phyloP scores from a whole-genome alignment of 1,284 basidiomycete genomes.

The Erythrobasidium hasegawianum region DNA sequence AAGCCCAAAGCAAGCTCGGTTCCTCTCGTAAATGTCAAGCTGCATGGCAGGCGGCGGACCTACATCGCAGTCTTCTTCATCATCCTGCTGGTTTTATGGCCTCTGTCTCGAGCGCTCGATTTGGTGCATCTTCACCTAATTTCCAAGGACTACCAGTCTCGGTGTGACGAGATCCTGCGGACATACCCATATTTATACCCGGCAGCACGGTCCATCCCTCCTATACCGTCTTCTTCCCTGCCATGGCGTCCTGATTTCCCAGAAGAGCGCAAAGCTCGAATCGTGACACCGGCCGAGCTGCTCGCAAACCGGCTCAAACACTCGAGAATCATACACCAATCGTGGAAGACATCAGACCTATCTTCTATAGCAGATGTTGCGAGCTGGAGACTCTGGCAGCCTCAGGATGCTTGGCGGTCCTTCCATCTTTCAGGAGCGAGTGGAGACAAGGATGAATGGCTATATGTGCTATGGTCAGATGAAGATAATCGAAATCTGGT shows the following conservation, averaged over 20 bases:
- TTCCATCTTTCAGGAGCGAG: not conserved
- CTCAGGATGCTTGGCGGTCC: not conserved
- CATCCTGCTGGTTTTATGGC: not conserved
- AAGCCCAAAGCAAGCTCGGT: not conserved
- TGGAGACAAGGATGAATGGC: not conserved
- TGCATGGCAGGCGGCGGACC: not conserved
- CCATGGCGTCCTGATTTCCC: not conserved
- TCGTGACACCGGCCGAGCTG: not conserved
- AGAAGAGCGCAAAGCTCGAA: not conserved
- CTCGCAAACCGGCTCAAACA: not conserved
- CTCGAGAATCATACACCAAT: not conserved
- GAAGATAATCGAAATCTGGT: constrained; percentile 22
- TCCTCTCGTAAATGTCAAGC: not conserved
- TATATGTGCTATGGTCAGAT: constrained; percentile 31
- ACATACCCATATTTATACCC: not conserved
- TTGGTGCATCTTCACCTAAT: not conserved
- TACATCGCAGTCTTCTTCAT: not conserved
- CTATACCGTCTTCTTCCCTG: not conserved
- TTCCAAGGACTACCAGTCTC: not conserved
- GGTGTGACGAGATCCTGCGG: not conserved
- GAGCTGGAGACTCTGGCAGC: not conserved
- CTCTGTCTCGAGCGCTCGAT: not conserved
- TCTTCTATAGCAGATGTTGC: not conserved
- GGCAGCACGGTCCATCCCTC: not conserved
- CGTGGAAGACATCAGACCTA: not conserved